A percentile compares a stretch with the other conserved stretches of the same genome.
Conservation (phyloP, 139 green algal species). For the Auxenochlorella pyrenoidosa region DNA sequence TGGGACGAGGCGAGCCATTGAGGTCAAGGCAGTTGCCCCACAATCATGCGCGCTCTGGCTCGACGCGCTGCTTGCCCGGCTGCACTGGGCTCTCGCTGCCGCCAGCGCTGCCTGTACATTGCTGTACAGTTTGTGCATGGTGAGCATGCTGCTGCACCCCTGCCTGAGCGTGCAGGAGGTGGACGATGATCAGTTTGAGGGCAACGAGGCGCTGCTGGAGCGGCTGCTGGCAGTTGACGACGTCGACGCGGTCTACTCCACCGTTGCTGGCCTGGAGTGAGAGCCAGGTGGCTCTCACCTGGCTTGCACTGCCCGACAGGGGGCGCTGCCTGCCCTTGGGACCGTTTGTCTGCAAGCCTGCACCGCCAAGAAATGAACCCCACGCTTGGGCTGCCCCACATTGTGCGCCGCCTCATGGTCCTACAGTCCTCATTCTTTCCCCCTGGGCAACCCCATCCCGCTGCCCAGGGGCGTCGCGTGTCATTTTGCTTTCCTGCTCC, state of each 20-base stretch:
- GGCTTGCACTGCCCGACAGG: not conserved
- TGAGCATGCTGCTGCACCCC: too few species aligned
- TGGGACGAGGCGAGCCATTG: too few species aligned
- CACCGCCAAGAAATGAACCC: not conserved
- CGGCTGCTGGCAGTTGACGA: conserved; percentile 92
- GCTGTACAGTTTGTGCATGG: too few species aligned
- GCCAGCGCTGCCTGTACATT: too few species aligned
- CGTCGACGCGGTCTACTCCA: conserved; percentile 90
- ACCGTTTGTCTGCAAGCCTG: not conserved
- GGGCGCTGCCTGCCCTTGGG: too few species aligned
- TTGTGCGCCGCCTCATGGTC: too few species aligned
- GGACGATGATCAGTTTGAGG: conserved; percentile 64
- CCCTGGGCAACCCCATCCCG: not conserved
- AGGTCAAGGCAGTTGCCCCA: too few species aligned
- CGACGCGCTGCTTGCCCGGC: too few species aligned
- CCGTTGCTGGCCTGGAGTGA: conserved; percentile 65
- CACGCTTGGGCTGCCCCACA: not conserved
- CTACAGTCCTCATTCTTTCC: not conserved
- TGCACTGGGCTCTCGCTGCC: too few species aligned
- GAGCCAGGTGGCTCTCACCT: too few species aligned
- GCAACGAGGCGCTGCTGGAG: conserved; percentile 87
- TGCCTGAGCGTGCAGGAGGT: conserved; percentile 26
- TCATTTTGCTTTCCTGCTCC: not conserved
- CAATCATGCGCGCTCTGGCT: too few species aligned
- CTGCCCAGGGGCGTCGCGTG: not conserved